Percentiles rank a stretch among this genome's conserved stretches.
Evolutionary conservation across 129 eudicot genomes (phyloP).

Genomic region (Gnaphalium uliginosum): DNA sequence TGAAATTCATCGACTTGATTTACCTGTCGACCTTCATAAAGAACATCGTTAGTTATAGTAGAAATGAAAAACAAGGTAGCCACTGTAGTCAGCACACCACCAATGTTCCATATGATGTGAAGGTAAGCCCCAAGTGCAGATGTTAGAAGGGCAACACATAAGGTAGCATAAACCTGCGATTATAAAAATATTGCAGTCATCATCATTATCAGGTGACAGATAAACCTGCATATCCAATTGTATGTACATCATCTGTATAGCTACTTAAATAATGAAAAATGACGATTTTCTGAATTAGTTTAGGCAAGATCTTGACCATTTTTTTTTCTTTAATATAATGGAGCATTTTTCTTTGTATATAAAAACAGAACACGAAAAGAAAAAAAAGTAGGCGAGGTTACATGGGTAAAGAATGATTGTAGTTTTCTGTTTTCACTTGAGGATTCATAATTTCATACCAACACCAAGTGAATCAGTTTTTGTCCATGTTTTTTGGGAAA

Average conservation of each 20-base stretch:
- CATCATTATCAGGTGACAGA: background rate
- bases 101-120: constrained; percentile 74
- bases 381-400: no score
- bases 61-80: constrained; percentile 55
- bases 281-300: background rate
- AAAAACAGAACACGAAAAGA: no score
- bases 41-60: constrained; percentile 30
- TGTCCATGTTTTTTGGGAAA: no score
- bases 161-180: constrained; percentile 62
- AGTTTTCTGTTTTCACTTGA: no score
- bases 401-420: no score
- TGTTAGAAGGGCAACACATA: constrained; percentile 69
- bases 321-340: no score
- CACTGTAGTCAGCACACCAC: constrained; percentile 65
- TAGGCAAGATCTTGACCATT: no score
- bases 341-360: no score
- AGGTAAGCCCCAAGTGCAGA: constrained; percentile 76
- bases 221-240: background rate
- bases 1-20: background rate
- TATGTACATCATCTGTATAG: background rate
- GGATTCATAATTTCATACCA: no score
- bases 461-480: background rate
- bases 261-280: background rate
- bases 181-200: background rate
- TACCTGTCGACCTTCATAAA: constrained; percentile 52